Conservation (phyloP, 176 grass and related monocot genomes). For the Triticum aestivum region IWGSC_CS_RefSeq_v2.1 NC_057797.1:698809530-698810029, state of each 20-base stretch:
- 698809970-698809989: slow-evolving; percentile 50
- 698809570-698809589: background rate
- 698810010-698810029: slow-evolving; percentile 50
- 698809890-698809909: background rate
- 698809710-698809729: slow-evolving; percentile 52
- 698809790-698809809: background rate
- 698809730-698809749: background rate
- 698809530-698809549: background rate
- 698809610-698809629: background rate
- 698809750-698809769: too few relatives aligned
- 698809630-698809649: slow-evolving; percentile 16
- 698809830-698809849: slow-evolving; percentile 27
- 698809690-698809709: slow-evolving; percentile 36
- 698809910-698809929: background rate
- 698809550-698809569: background rate
- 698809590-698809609: too few relatives aligned
- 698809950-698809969: slow-evolving; percentile 41
- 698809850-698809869: slow-evolving; percentile 1
- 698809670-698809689: slow-evolving; percentile 43
- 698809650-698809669: slow-evolving; percentile 57
- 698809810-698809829: slow-evolving; percentile 27
- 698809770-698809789: background rate
- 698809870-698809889: background rate
- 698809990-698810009: slow-evolving; percentile 53
- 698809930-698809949: slow-evolving; percentile 17